Base-by-base conservation (phyloP, 2,329 filamentous ascomycete species). In the Fusarium pilosicola region DNA sequence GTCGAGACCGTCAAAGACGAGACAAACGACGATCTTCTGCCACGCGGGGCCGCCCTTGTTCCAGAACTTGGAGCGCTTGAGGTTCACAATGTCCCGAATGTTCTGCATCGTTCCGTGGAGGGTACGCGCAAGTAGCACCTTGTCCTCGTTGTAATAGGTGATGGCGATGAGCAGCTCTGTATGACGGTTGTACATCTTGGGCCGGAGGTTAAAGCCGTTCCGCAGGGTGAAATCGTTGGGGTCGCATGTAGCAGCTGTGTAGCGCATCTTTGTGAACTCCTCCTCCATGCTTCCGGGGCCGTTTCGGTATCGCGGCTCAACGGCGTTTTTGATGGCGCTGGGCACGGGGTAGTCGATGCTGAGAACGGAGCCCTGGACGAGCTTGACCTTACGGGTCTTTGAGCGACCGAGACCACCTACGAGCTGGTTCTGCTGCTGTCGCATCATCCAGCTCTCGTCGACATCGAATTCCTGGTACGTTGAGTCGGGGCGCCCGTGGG, bases 121-220 rank as follows among this genome's bases (percentile, higher is more conserved):
- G 24, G 75, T 77, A 39, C 75, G 73, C 4, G 75, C 75, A 22
- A 77, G 73, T 10, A 77, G 73, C n/a, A 77, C 75, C 60, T 77
- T 77, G 63, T 77, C 75, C 34, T 77, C 75, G 51, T 77, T 77
- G 71, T 77, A 77, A 60, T 77, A 77, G 51, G 75, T 77, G 46
- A 77, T 77, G 24, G 75, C 75, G 52, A 77, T 77, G 36, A 77
- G 54, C 2, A 77, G 68, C 60, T 77, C 75, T 15, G 75, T 77
- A 63, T 77, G 75, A 28, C 75, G 73, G 55, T 77, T 77, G 60
- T 77, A 77, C 75, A 77, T 77, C 41, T 74, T 69, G 24, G 75
- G 71, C n/a, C 75, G 75, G 18, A 77, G 60, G 63, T 77, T 75
- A 56, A 77, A 77, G 26, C 75, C 75, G 64, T 77, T 77, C 6